Base-by-base conservation (phyloP, 768 basidiomycete genomes). In the Boletus fagicola region DNA sequence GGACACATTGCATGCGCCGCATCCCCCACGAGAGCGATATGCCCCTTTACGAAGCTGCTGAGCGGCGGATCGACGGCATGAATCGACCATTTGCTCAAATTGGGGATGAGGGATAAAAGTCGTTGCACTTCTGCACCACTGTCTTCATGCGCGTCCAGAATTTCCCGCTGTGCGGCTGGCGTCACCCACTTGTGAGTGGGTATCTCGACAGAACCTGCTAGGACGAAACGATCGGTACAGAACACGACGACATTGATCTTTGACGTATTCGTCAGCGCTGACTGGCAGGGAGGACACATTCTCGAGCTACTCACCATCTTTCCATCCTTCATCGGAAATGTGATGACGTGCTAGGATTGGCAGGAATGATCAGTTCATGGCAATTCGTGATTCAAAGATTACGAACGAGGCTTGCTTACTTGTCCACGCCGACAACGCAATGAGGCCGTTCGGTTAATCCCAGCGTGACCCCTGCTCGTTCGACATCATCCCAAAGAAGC, bases 1-100 rank as follows among this genome's bases (percentile, higher is more conserved):
- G 85, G 83, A 35, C 77, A 62, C 83, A 84, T 84, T 0, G 72
- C 82, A 62, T 85, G 84, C 10, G 83, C 83, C 18, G 83, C 78
- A 65, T 85, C 83, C 6, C 82, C 83, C 28, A 83, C 71, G 22
- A 85, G 72, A 4, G 77, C 82, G 10, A 82, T 70, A n/a, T 72
- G 73, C 1, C 76, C 77, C 24, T 70, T 74, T 30, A 79, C 72
- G 60, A 74, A 85, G 15, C 64, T 75, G 18, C 71, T 51, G 20
- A 85, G 70, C 6, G 77, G 78, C 1, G 80, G 82, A 49, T 76
- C 62, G 22, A 83, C 54, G 8, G 74, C 70, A 51, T 84, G 83
- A 42, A 85, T 77, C 31, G 67, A 74, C 83, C 83, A 85, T 67
- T 77, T 80, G 50, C 73, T 81, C 2, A 79, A 76, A 16, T 72